Evolutionary conservation across 2,329 filamentous ascomycete genomes (phyloP).

Genomic region (Ophiostoma novo-ulmi): DNA sequence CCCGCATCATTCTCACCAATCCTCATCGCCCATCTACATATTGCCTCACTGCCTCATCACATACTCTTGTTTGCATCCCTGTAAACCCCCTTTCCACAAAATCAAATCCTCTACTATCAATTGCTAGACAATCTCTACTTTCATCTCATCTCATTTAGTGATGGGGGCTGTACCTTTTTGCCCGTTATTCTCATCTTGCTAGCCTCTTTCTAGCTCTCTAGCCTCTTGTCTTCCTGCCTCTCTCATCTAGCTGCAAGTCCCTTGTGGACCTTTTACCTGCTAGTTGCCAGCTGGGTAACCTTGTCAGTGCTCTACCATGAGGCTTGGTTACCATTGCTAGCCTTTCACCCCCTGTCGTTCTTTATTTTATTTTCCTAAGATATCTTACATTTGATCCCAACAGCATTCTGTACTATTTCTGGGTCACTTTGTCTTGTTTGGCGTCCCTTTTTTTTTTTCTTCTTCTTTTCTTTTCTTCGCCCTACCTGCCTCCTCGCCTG

Average conservation of each 20-base stretch:
- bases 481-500: too few species aligned
- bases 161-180: slow-evolving; percentile 8
- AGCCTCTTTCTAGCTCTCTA: neutral
- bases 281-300: neutral
- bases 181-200: slow-evolving; percentile 1
- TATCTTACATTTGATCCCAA: neutral
- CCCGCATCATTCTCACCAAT: neutral
- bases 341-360: slow-evolving; percentile 5
- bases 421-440: neutral
- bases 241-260: neutral
- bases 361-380: slow-evolving; percentile 12
- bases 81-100: neutral
- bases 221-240: neutral
- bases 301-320: slow-evolving; percentile 2
- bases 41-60: neutral
- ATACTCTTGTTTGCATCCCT: slow-evolving; percentile 4
- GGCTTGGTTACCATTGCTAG: neutral
- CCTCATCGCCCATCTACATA: neutral
- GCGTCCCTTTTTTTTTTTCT: neutral
- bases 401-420: neutral
- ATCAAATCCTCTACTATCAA: too few species aligned
- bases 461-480: neutral
- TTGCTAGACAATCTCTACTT: neutral
- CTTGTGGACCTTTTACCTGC: neutral
- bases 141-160: neutral